Conservation (phyloP, 257 asterid species). For the Scutellaria baicalensis region DNA sequence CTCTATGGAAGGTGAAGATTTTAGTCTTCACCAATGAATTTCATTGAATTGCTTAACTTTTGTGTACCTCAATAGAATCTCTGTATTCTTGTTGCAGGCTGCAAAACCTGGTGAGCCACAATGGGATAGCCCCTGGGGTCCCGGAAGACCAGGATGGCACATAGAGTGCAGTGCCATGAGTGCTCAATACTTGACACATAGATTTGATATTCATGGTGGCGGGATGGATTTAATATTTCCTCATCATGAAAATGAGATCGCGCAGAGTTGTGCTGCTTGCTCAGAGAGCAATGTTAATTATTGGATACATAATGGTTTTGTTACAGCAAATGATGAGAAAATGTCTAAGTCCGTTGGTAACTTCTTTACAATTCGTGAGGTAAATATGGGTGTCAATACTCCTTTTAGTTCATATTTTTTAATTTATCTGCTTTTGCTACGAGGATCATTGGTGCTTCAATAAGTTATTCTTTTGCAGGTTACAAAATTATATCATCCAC, state of each 20-base stretch:
- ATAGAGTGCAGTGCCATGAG: constrained; percentile 97
- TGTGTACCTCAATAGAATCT: no score
- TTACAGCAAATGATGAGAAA: constrained; percentile 69
- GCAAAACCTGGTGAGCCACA: constrained; percentile 86
- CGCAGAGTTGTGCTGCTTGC: constrained; percentile 91
- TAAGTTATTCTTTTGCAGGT: constrained; percentile 43
- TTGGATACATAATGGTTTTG: constrained; percentile 90
- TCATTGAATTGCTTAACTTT: not conserved
- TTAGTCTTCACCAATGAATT: not conserved
- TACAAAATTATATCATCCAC: constrained; percentile 70
- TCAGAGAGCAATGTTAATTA: constrained; percentile 62
- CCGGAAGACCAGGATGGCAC: constrained; percentile 98
- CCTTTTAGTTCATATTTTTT: constrained; percentile 27
- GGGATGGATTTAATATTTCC: constrained; percentile 93
- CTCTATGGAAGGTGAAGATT: constrained; percentile 73
- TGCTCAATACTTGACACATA: constrained; percentile 65
- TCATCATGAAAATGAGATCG: constrained; percentile 87
- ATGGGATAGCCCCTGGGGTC: constrained; percentile 97
- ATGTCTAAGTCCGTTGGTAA: constrained; percentile 85
- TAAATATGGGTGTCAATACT: constrained; percentile 13
- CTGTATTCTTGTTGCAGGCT: no score
- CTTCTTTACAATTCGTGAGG: constrained; percentile 89
- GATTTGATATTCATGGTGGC: constrained; percentile 91
- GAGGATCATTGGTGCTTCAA: constrained; percentile 16
- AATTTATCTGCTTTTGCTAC: constrained; percentile 1